phyloP scores from a whole-genome alignment of 345 rosid species.

The Euphorbia peplus region DNA sequence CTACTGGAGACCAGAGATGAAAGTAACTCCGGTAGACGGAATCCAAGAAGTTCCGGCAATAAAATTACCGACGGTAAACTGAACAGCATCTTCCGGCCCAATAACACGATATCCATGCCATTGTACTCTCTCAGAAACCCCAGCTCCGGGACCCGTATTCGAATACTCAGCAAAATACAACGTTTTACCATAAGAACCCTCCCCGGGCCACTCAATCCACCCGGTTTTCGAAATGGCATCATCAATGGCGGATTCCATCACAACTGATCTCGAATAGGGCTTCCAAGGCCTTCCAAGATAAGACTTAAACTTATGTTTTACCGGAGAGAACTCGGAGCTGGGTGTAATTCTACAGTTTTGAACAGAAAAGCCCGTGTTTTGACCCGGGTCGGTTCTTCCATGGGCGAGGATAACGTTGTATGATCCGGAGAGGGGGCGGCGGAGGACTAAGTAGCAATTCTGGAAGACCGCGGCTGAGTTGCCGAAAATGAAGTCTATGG shows the following conservation, averaged over 20 bases:
- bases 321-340: constrained; percentile 30
- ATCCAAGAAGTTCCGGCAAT: constrained; percentile 53
- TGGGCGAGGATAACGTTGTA: constrained; percentile 54
- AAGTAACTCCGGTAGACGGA: constrained; percentile 60
- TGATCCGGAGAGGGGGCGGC: constrained; percentile 28
- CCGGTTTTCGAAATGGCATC: constrained; percentile 46
- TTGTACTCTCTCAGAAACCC: constrained; percentile 32
- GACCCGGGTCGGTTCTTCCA: constrained; percentile 62
- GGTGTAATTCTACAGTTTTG: constrained; percentile 51
- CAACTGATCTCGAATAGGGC: constrained; percentile 57
- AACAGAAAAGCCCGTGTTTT: constrained; percentile 67
- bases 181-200: constrained; percentile 23
- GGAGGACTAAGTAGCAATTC: constrained; percentile 47
- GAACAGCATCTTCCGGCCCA: constrained; percentile 35
- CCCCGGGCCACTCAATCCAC: constrained; percentile 73
- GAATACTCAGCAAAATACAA: constrained; percentile 52
- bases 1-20: constrained; percentile 41
- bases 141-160: constrained; percentile 49
- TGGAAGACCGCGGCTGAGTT: constrained; percentile 86
- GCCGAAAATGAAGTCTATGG: constrained; percentile 79
- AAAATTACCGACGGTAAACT: constrained; percentile 45
- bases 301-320: constrained; percentile 31
- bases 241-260: constrained; percentile 65
- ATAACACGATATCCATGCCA: constrained; percentile 57
- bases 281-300: constrained; percentile 89